Evolutionary conservation across 352 stramenopile genomes (phyloP), one percentile per base, ranked within the genome.

Genomic region (Pythium monospermum): DNA sequence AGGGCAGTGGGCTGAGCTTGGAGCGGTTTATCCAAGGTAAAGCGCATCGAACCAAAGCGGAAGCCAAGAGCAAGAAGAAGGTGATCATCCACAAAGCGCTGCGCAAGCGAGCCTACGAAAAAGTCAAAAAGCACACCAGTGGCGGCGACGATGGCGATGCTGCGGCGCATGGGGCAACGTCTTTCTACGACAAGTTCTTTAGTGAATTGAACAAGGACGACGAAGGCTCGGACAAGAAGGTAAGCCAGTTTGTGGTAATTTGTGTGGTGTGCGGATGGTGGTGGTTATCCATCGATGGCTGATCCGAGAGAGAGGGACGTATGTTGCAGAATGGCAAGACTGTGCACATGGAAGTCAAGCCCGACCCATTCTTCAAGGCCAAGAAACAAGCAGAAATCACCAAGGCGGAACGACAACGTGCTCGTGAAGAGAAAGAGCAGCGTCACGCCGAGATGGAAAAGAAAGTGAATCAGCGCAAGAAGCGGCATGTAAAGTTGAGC

Each of bases 1-100:
- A 88, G 73, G 79, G 83, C 40, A 93, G 83, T 27, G 83, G 83
- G 8, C 59, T 93, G 57, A 93, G 83, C 73, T 59, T 93, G 51
- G 79, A 93, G 68, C 83, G 83, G 11, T 93, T 93, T 49, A 89
- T 91, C 59, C 82, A 89, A 53, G 83, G 83, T 61, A 93, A 93
- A 63, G 73, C 79, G 19, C 80, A 91, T 38, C 64, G 68, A 41
- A 85, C 77, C 36, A 91, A 90, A 61, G 81, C 68, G 21, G 80
- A 91, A 53, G 73, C 75, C 11, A 85, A 91, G 69, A 86, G 72
- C 68, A 90, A 88, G 66, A 91, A 94, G 73, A 79, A 85, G 48
- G 65, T 61, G 23, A 85, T 88, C 30, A 80, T 91, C 37, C 74
- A 74, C 64, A 93, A 93, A 64, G 83, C 83, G n/a, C 61, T 75